Evolutionary conservation across 2,329 filamentous ascomycete genomes (phyloP).

Genomic region (Scedosporium minutisporum): DNA sequence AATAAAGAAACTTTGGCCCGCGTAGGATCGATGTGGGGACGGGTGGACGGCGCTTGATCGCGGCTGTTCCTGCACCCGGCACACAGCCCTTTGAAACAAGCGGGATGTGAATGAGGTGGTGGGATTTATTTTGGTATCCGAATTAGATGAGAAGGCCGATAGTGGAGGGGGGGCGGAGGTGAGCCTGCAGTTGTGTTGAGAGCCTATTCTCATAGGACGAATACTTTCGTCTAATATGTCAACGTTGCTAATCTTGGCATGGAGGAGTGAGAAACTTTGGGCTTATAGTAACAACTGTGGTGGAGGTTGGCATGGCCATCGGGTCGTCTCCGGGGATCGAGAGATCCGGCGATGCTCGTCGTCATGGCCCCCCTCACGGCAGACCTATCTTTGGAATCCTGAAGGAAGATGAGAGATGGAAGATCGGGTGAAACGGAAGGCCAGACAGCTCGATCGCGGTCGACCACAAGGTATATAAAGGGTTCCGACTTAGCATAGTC

Average conservation of each 20-base stretch:
- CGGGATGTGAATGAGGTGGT: background rate
- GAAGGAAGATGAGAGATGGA: too few relatives aligned
- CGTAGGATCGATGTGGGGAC: too few relatives aligned
- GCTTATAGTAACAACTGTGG: background rate
- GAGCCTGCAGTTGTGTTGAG: background rate
- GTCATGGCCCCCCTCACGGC: background rate
- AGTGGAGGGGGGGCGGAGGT: background rate
- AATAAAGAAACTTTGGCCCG: too few relatives aligned
- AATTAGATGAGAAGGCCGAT: too few relatives aligned
- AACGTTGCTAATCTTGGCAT: background rate
- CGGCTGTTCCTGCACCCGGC: background rate
- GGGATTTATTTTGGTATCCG: background rate
- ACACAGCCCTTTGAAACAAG: background rate
- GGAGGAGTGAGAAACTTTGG: background rate
- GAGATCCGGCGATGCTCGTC: background rate
- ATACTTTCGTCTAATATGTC: background rate
- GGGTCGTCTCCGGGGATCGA: background rate
- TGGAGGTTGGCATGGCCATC: background rate
- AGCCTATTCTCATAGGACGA: background rate
- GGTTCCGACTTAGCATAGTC: background rate
- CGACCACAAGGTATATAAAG: background rate
- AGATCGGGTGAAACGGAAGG: background rate
- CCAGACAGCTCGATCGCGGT: background rate
- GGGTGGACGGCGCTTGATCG: background rate
- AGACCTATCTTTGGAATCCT: background rate